Percentiles rank a stretch among this genome's conserved stretches.
phyloP scores from a whole-genome alignment of 2,329 filamentous ascomycete genomes.

The Ascochyta pisi region DNA sequence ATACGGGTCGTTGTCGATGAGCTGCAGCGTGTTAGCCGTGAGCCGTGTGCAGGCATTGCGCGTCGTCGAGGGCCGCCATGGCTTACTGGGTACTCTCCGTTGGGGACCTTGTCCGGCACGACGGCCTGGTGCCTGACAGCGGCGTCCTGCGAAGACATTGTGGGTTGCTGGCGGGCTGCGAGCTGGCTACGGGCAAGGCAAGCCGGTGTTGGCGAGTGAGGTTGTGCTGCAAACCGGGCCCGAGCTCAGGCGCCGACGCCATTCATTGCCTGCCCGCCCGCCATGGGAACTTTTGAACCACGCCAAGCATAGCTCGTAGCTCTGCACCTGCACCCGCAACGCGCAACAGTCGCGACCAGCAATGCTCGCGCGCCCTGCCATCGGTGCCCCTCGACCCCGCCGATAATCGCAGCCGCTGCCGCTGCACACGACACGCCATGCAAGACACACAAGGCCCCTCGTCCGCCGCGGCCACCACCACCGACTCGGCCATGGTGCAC shows the following conservation, averaged over 20 bases:
- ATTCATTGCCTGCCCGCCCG: background rate
- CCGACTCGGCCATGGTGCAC: conserved; percentile 34
- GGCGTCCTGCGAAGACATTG: conserved; percentile 40
- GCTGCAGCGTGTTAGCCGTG: conserved; percentile 62
- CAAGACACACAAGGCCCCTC: conserved; percentile 6
- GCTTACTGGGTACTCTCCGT: conserved; percentile 87
- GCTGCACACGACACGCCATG: background rate
- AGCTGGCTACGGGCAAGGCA: conserved; percentile 5
- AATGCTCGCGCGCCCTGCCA: conserved; percentile 15
- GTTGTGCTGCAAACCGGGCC: background rate
- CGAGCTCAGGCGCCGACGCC: conserved; percentile 6
- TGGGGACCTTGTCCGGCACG: conserved; percentile 78
- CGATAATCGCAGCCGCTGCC: background rate
- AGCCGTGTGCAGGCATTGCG: conserved; percentile 24
- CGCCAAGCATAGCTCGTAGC: conserved; percentile 4
- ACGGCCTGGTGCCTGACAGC: conserved; percentile 51
- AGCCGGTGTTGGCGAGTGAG: conserved; percentile 22
- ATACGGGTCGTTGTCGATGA: conserved; percentile 99
- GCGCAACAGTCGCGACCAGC: conserved; percentile 22
- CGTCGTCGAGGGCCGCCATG: conserved; percentile 24
- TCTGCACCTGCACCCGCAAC: conserved; percentile 12
- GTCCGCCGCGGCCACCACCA: conserved; percentile 21
- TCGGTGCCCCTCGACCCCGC: conserved; percentile 1
- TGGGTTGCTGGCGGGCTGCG: conserved; percentile 23
- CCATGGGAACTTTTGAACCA: background rate